Evolutionary conservation across 179 eudicot species (phyloP), one percentile per base, ranked within the genome.

Genomic region (Monotropa hypopitys): DNA sequence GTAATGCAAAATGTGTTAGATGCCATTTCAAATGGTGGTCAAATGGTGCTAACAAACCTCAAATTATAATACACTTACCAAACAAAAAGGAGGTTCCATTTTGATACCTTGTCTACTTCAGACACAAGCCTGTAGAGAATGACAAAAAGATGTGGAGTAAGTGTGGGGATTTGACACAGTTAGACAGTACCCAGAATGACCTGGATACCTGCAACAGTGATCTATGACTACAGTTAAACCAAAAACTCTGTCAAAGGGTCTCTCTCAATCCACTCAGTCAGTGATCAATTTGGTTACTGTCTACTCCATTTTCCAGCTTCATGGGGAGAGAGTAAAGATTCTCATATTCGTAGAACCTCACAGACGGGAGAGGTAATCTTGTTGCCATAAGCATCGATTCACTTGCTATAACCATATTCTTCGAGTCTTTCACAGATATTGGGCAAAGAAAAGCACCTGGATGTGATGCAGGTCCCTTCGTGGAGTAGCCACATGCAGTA

Each of bases 91-190:
- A 2, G 74, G 73, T 43, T 72, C 61, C 72, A 42, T 68, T 49
- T 50, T 16, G 23, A 72, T 72, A 15, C 75, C 75, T 28, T 16
- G 61, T 33, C 75, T 72, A 70, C 53, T 47, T 70, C 50, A 72
- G 75, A 20, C 15, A 72, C 59, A 72, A 72, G 75, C 61, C 35
- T 15, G 13, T 0, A 45, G 13, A 50, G 57, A 71, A 28, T 72
- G 16, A 61, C 40, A 4, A 47, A 30, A 45, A 16, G 61, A 49
- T 42, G 43, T 49, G 59, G 75, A 6, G 75, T n/a, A n/a, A n/a
- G 59, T 49, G 7, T 38, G 2, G 23, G 10, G 33, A 33, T 35
- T 70, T 4, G 20, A 47, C 11, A 26, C 40, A 45, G 51, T 11
- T 42, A 12, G 40, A 26, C 9, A 47, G 74, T n/a, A 4, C 11